A percentile compares a stretch with the other conserved stretches of the same genome.
Conservation (phyloP, 2,329 filamentous ascomycete genomes). For the Macrophomina phaseolina region DNA sequence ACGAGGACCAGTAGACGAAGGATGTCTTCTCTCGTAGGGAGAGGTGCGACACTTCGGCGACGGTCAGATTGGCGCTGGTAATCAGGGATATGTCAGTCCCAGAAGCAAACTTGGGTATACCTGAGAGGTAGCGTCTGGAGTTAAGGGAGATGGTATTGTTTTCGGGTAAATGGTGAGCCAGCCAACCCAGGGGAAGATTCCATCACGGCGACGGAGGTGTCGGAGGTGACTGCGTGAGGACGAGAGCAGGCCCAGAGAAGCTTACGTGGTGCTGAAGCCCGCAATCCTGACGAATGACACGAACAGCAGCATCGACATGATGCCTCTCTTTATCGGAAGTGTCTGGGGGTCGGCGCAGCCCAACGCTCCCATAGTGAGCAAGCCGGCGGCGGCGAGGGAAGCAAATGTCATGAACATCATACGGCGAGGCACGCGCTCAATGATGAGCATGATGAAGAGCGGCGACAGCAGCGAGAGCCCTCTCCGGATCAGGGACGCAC, state of each 20-base stretch:
- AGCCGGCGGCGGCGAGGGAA: not conserved
- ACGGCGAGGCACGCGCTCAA: slow-evolving; percentile 6
- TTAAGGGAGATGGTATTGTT: too few relatives aligned
- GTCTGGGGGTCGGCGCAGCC: not conserved
- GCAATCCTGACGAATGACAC: not conserved
- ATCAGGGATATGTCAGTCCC: not conserved
- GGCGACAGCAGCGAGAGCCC: not conserved
- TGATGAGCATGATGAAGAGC: not conserved
- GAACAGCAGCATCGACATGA: slow-evolving; percentile 4
- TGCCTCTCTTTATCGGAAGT: not conserved
- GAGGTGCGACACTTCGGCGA: slow-evolving; percentile 4
- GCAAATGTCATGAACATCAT: not conserved
- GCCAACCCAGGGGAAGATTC: too few relatives aligned
- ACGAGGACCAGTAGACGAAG: not conserved
- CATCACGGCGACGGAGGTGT: too few relatives aligned
- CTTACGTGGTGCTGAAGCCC: not conserved
- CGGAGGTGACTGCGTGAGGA: too few relatives aligned
- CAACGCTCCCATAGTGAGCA: slow-evolving; percentile 1
- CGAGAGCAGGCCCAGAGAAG: not conserved
- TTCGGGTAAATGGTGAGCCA: too few relatives aligned
- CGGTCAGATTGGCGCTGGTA: not conserved
- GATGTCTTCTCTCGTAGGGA: slow-evolving; percentile 12
- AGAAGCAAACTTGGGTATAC: not conserved
- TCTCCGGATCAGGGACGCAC: slow-evolving; percentile 24
- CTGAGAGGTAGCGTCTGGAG: too few relatives aligned